A percentile compares a stretch with the other conserved stretches of the same genome.
Evolutionary conservation across 2,329 filamentous ascomycete genomes (phyloP).

Genomic region (Penicillium sp.): DNA sequence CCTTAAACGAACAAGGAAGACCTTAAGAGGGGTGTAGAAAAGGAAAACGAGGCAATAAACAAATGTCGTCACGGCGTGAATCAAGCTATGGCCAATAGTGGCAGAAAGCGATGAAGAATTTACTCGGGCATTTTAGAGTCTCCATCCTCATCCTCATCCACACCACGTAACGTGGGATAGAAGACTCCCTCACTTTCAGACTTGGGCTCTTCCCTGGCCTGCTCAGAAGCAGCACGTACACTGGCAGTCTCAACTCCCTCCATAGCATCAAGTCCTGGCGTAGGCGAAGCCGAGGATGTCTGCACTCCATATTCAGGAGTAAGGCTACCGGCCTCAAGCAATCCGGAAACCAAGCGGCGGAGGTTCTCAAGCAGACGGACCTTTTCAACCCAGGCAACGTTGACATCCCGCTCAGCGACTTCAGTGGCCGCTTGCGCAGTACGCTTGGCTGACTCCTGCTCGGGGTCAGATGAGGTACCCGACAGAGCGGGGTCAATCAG

Average conservation of each 20-base stretch:
- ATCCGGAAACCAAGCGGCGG: conserved; percentile 49
- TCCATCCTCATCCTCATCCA: conserved; percentile 31
- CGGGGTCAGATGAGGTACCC: conserved; percentile 24
- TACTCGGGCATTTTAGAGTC: conserved; percentile 31
- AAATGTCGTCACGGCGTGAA: conserved; percentile 18
- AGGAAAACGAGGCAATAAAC: conserved; percentile 6
- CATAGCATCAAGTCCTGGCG: conserved; percentile 19
- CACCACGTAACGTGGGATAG: conserved; percentile 27
- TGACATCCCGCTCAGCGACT: conserved; percentile 32
- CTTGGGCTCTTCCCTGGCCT: conserved; percentile 27
- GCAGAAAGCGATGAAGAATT: background rate
- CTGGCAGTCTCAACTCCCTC: conserved; percentile 28
- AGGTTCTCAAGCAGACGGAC: conserved; percentile 56
- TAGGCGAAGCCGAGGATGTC: conserved; percentile 13
- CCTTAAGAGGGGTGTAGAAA: conserved; percentile 1
- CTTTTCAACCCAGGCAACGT: conserved; percentile 56
- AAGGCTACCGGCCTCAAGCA: conserved; percentile 47
- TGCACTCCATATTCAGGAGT: conserved; percentile 20
- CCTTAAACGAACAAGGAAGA: background rate
- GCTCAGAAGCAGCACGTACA: conserved; percentile 38
- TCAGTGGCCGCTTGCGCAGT: conserved; percentile 34
- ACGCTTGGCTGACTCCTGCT: conserved; percentile 26
- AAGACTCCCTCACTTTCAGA: conserved; percentile 22
- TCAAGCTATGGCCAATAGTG: background rate
- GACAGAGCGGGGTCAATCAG: conserved; percentile 39